Conservation (phyloP, 2,329 filamentous ascomycete genomes). For the Paradendryphiella salina region DNA sequence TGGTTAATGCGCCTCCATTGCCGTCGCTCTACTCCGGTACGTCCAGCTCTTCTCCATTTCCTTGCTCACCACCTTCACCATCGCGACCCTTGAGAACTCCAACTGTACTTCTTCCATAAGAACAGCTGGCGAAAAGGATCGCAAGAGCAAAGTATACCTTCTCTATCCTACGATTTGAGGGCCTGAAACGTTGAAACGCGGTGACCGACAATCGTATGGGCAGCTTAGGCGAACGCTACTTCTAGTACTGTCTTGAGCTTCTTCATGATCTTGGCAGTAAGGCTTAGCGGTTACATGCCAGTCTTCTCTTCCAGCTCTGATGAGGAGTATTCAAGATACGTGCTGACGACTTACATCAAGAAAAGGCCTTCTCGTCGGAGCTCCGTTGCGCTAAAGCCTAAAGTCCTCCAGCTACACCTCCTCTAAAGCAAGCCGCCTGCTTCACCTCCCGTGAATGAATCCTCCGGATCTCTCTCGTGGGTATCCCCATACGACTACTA, state of each 20-base stretch:
- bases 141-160: constrained; percentile 6
- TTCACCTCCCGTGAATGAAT: too few relatives aligned
- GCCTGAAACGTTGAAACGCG: not conserved
- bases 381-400: not conserved
- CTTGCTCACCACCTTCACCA: not conserved
- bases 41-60: not conserved
- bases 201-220: not conserved
- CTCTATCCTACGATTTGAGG: not conserved
- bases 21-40: not conserved
- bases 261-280: not conserved
- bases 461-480: too few relatives aligned
- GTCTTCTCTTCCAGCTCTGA: not conserved
- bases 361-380: not conserved
- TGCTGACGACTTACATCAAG: not conserved
- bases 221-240: not conserved
- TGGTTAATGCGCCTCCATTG: not conserved
- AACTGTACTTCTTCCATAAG: constrained; percentile 1
- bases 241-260: not conserved
- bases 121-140: not conserved
- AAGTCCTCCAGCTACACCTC: not conserved
- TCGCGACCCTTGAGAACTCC: not conserved
- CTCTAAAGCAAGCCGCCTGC: not conserved
- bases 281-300: not conserved
- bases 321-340: too few relatives aligned
- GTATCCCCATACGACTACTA: too few relatives aligned